Percentiles rank a stretch among this genome's conserved stretches.
These are phyloP conservation scores for Penicillium sp. DNA, from an alignment of 2,329 filamentous ascomycete species.

Conservation along the genomic window DNA sequence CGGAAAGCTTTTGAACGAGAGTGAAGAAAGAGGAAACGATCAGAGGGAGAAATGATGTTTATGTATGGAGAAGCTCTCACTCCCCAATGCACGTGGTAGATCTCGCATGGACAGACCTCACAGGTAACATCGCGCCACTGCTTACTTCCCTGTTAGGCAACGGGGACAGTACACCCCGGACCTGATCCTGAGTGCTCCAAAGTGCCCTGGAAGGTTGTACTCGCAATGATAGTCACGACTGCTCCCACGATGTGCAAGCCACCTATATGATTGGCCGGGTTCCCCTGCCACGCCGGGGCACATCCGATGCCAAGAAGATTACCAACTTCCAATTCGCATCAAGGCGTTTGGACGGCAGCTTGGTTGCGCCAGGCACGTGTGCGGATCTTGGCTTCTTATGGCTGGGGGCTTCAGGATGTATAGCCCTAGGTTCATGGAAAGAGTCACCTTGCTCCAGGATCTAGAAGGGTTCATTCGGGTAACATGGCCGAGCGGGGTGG, in stretches of 20 bases:
- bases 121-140: neutral
- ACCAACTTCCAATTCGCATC: neutral
- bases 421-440: neutral
- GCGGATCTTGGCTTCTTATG: neutral
- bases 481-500: neutral
- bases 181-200: neutral
- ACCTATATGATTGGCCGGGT: neutral
- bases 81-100: neutral
- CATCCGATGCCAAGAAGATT: neutral
- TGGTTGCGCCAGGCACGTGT: neutral
- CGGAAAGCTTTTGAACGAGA: neutral
- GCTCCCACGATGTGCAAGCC: neutral
- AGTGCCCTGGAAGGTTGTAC: neutral
- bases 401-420: neutral
- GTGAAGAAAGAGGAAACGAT: neutral
- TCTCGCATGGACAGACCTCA: neutral
- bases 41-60: neutral
- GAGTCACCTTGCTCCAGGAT: neutral
- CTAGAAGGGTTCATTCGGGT: neutral
- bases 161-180: neutral
- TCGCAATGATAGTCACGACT: slow-evolving; percentile 1
- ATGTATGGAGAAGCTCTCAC: neutral
- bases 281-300: neutral
- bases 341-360: neutral
- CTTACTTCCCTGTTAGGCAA: neutral